These are phyloP conservation scores for Lasiosphaeris hirsuta DNA, from an alignment of 495 filamentous ascomycete genomes.

Conservation along the genomic window DNA sequence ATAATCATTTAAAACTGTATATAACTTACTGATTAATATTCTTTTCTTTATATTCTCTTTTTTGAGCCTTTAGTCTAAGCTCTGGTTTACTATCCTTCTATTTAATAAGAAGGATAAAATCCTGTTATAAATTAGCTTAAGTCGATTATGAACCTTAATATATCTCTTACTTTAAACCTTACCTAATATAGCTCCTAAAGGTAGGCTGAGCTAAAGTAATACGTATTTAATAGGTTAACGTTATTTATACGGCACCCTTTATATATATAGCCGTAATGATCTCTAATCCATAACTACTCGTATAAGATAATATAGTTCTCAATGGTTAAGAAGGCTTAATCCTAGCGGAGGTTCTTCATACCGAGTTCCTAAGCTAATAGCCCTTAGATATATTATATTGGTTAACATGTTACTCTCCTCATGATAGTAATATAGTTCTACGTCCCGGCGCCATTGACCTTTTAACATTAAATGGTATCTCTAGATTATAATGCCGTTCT, in stretches of 20 bases:
- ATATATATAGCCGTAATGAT: conserved; percentile 1
- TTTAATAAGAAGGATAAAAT: background rate
- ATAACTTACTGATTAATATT: conserved; percentile 1
- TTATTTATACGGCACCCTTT: background rate
- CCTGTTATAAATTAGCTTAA: conserved; percentile 4
- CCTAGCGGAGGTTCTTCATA: background rate
- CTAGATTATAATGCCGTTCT: too few species aligned
- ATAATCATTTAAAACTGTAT: background rate
- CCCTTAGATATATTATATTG: background rate
- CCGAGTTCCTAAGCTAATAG: background rate
- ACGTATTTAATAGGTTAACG: conserved; percentile 5
- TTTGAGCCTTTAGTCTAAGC: conserved; percentile 1
- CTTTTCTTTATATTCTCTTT: conserved; percentile 1
- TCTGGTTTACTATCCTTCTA: background rate
- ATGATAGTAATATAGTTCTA: conserved; percentile 3
- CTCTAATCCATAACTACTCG: conserved; percentile 1
- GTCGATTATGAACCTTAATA: background rate
- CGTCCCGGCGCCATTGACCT: background rate
- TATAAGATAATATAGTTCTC: conserved; percentile 5
- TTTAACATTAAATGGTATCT: conserved; percentile 1
- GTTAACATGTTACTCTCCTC: background rate
- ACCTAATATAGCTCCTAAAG: conserved; percentile 1
- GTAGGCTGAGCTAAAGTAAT: background rate
- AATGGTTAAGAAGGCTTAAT: background rate
- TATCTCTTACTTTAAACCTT: conserved; percentile 1